These are phyloP conservation scores for Camptophora hylomeconis DNA, from an alignment of 2,329 filamentous ascomycete species.

Conservation along the genomic window DNA sequence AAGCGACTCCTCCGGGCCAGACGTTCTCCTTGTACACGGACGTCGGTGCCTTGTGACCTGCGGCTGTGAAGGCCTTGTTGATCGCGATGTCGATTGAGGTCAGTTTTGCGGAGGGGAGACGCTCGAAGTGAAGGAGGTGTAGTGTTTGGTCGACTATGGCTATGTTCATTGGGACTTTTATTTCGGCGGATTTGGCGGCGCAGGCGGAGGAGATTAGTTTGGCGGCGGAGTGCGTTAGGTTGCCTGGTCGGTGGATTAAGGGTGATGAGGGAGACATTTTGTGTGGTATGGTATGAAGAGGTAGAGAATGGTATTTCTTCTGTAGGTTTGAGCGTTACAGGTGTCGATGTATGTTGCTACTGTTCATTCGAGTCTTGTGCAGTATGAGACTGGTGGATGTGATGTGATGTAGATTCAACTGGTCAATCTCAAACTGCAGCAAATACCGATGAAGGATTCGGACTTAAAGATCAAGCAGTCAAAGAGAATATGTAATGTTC, in stretches of 20 bases:
- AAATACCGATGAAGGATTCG: too few relatives aligned
- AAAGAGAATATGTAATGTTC: too few relatives aligned
- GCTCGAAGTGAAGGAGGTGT: conserved; percentile 30
- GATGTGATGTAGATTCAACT: too few relatives aligned
- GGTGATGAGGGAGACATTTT: conserved; percentile 1
- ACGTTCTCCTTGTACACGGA: conserved; percentile 40
- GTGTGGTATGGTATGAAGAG: not conserved
- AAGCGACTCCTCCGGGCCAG: conserved; percentile 39
- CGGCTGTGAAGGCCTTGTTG: conserved; percentile 42
- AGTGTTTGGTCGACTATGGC: conserved; percentile 21
- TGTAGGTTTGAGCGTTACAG: not conserved
- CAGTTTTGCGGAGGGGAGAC: conserved; percentile 40
- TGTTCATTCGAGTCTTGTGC: too few relatives aligned
- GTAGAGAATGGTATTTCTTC: not conserved
- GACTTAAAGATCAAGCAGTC: too few relatives aligned
- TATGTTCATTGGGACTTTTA: conserved; percentile 19
- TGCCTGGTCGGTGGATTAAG: conserved; percentile 11
- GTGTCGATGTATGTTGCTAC: not conserved
- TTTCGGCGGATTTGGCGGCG: conserved; percentile 13
- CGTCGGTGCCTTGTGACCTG: conserved; percentile 40
- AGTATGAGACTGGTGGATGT: too few relatives aligned
- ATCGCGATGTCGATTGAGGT: conserved; percentile 41
- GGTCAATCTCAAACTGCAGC: too few relatives aligned
- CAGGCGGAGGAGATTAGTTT: conserved; percentile 17
- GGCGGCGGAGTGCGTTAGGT: conserved; percentile 16